Base-by-base conservation (phyloP, 148 eudicot species). In the Mesembryanthemum crystallinum region DNA sequence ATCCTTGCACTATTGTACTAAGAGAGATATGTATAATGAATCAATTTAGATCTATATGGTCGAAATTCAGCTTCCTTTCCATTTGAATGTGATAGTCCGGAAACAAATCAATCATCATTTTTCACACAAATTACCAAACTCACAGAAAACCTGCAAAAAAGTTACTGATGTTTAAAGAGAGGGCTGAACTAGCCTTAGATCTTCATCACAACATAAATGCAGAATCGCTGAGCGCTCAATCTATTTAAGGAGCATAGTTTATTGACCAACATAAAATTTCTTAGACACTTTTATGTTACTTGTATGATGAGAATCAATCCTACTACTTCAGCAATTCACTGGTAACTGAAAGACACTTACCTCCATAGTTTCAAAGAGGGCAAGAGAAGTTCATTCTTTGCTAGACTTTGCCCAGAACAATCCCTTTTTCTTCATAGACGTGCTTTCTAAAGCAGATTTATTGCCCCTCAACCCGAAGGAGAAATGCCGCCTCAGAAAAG, bases 391-490 rank as follows among this genome's bases (percentile, higher is more conserved):
- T 90, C 88, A 89, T 71, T 80, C 84, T 85, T 82, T 91, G 87
- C 87, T 87, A 58, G 97, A 90, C 81, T 86, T 95, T 45, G 96
- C 73, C 97, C 97, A 95, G 87, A 95, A 95, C 81, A 95, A 82
- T 7, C 89, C 89, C 77, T 81, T 95, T 73, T 79, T 95, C 67
- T 71, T 77, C 51, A 78, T 45, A 37, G 88, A 79, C 35, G 84
- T 83, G 76, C 74, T 77, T 72, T 85, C 92, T 0, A 85, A 85
- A 63, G 58, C 61, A 32, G 86, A 73, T 78, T 83, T 88, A 72
- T 42, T 80, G 27, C 85, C 73, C 76, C 86, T 95, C 28, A 90
- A 85, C 4, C 97, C 92, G 74, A 92, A 89, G 17, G 98, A 92
- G 73, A 95, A 95, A 83, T 91, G 97, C 17, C 94, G 88, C 80